Conservation (phyloP, 2,329 filamentous ascomycete genomes). For the Gremmenia infestans region DNA sequence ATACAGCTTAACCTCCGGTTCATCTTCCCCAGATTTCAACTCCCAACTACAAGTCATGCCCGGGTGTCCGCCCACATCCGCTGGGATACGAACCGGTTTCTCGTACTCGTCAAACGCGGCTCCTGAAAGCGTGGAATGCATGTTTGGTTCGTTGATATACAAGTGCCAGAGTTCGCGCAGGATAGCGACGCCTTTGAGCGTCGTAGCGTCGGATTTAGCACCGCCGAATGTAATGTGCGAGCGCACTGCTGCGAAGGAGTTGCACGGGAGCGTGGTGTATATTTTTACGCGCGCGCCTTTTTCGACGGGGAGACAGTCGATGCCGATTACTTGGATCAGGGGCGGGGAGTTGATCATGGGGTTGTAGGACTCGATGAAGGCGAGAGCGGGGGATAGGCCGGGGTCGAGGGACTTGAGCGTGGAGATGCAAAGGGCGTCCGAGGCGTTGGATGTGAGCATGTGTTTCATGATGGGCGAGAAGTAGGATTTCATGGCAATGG, state of each 20-base stretch:
- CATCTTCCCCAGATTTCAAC: not conserved
- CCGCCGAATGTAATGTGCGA: not conserved
- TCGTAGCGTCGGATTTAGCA: not conserved
- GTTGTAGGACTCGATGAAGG: too few relatives aligned
- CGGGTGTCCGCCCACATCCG: not conserved
- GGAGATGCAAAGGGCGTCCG: not conserved
- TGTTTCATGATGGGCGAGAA: not conserved
- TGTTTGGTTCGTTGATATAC: not conserved
- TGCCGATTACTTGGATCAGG: not conserved
- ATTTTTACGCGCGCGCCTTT: not conserved
- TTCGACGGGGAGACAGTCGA: not conserved
- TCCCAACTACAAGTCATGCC: not conserved
- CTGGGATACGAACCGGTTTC: not conserved
- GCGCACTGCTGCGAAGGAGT: not conserved
- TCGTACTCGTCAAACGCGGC: not conserved
- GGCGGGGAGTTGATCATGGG: too few relatives aligned
- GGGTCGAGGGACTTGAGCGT: too few relatives aligned
- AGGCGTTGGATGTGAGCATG: not conserved
- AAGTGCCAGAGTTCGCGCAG: not conserved
- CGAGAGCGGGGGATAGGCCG: too few relatives aligned
- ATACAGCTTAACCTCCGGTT: not conserved
- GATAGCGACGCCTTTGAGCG: not conserved
- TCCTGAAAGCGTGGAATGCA: not conserved
- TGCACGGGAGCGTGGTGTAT: not conserved
- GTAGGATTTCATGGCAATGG: not conserved